A percentile compares a stretch with the other conserved stretches of the same genome.
These are phyloP conservation scores for Alternaria longipes DNA, from an alignment of 2,329 filamentous ascomycete genomes.

Conservation along the genomic window DNA sequence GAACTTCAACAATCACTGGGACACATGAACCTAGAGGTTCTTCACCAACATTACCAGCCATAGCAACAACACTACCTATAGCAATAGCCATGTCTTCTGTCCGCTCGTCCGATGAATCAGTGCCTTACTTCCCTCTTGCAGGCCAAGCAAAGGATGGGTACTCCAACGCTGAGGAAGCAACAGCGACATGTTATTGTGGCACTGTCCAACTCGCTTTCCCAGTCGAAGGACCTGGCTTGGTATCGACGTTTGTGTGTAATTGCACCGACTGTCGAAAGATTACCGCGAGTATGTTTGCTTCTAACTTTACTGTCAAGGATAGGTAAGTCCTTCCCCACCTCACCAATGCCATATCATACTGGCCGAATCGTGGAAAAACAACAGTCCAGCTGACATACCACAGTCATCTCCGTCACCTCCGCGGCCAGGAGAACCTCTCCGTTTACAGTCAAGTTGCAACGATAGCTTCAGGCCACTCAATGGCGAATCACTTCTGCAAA, in stretches of 20 bases:
- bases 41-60: background rate
- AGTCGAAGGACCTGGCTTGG: conserved; percentile 56
- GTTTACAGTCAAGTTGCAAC: conserved; percentile 52
- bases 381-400: background rate
- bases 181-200: conserved; percentile 44
- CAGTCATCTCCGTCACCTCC: conserved; percentile 56
- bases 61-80: background rate
- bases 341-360: no score
- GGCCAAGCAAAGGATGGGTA: conserved; percentile 31
- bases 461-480: conserved; percentile 38
- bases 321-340: conserved; percentile 29
- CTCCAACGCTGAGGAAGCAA: conserved; percentile 32
- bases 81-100: conserved; percentile 8
- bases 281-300: conserved; percentile 67
- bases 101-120: conserved; percentile 8
- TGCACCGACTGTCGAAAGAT: conserved; percentile 70
- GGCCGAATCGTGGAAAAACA: background rate
- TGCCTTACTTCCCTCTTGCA: conserved; percentile 29
- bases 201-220: conserved; percentile 49
- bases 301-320: conserved; percentile 63
- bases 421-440: conserved; percentile 61
- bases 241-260: conserved; percentile 67
- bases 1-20: background rate
- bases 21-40: background rate
- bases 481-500: conserved; percentile 70